Conservation (phyloP, 2,329 filamentous ascomycete genomes). For the Fusarium sp. region DNA sequence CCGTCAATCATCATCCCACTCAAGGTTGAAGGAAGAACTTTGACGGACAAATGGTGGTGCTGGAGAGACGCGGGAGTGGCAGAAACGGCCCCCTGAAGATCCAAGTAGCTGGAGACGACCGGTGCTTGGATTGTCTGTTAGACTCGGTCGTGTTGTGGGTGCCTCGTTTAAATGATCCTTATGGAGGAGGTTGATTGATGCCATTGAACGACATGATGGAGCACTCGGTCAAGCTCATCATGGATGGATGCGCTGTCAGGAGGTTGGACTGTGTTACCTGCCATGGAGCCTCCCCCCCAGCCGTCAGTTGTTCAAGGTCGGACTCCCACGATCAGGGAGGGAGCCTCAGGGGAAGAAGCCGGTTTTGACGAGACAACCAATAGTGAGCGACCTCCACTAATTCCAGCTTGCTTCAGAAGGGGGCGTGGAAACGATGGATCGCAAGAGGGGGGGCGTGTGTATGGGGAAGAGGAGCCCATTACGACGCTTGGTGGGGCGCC, state of each 20-base stretch:
- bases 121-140: background rate
- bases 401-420: slow-evolving; percentile 17
- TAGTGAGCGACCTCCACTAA: background rate
- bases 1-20: slow-evolving; percentile 20
- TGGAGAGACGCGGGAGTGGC: slow-evolving; percentile 26
- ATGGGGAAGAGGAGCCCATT: slow-evolving; percentile 21
- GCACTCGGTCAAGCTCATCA: background rate
- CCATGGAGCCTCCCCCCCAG: background rate
- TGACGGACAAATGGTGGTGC: background rate
- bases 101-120: background rate
- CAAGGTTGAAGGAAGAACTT: background rate
- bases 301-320: background rate
- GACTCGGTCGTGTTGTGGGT: background rate
- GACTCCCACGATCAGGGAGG: slow-evolving; percentile 1
- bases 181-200: background rate
- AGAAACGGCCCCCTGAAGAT: slow-evolving; percentile 32
- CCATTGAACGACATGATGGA: background rate
- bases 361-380: slow-evolving; percentile 31
- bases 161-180: background rate
- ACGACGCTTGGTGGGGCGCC: slow-evolving; percentile 34
- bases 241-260: background rate
- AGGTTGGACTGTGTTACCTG: slow-evolving; percentile 9
- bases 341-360: slow-evolving; percentile 18
- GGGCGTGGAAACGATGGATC: background rate
- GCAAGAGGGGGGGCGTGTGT: background rate